Base-by-base conservation (phyloP, 768 basidiomycete species). In the Rhizopogon sp. region DNA sequence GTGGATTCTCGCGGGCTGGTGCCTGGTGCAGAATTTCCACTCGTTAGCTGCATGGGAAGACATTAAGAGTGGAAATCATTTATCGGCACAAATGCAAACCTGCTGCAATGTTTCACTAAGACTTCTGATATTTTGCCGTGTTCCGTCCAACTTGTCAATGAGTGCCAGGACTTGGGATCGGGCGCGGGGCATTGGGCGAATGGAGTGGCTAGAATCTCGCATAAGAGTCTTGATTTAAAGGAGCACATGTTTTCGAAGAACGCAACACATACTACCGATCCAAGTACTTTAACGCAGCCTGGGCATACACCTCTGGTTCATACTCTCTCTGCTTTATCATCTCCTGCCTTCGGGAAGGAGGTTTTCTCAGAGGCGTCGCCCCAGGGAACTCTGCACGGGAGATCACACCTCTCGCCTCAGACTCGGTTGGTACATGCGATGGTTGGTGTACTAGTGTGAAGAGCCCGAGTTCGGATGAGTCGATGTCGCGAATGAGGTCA, bases 401-500 rank as follows among this genome's bases (percentile, higher is more conserved):
- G 37, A 91, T 74, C 62, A 83, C 72, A 39, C 68, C 66, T 3
- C 76, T 62, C 0, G 66, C 62, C 33, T 75, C 75, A 35, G 64
- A 69, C 10, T 69, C 69, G 28, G 68, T 69, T 17, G 62, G 52
- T 1, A 58, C 39, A n/a, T 52, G 47, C 16, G 56, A 55, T 37
- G 61, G 68, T 40, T 65, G 69, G 5, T 69, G 64, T 2, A 79
- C 72, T 50, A 90, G 76, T 6, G 78, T 82, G 70, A 91, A 90
- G 25, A 92, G 81, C 39, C 89, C 89, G 28, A 90, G 77, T 64
- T 92, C 90, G 5, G 88, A 82, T 8, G 84, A 75, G 59, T 91
- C 88, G 57, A 85, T 76, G 62, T 91, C 90, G 62, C 90, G 87
- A 57, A 90, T 88, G 57, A 91, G 81, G 62, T 90, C 85, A 42